Evolutionary conservation across 192 early-diverging fungal genomes (phyloP).

Genomic region (Linnemannia hyalina): DNA sequence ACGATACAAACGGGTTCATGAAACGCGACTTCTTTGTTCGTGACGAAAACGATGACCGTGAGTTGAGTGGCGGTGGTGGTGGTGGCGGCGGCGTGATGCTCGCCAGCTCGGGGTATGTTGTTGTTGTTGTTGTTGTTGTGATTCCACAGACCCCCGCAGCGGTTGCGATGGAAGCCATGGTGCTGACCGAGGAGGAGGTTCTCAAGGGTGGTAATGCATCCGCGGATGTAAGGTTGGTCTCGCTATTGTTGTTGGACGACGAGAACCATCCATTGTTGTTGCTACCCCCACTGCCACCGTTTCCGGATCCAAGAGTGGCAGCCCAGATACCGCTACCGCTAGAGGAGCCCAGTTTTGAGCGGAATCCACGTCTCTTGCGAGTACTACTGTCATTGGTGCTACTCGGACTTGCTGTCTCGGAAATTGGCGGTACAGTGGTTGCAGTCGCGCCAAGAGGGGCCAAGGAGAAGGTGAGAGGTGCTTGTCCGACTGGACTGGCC

Average conservation of each 20-base stretch:
- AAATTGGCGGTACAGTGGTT: neutral
- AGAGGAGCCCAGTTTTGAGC: conserved; percentile 5
- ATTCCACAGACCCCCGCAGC: neutral
- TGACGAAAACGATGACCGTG: neutral
- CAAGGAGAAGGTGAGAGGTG: neutral
- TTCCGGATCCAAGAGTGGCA: neutral
- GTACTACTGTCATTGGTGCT: neutral
- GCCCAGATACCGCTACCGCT: neutral
- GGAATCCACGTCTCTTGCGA: neutral
- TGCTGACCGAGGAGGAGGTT: neutral
- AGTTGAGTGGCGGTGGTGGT: neutral
- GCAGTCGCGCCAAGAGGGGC: neutral
- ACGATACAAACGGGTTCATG: conserved; percentile 8
- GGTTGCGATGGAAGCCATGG: neutral
- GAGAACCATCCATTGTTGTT: conserved; percentile 4
- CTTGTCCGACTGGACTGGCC: neutral
- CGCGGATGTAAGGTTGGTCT: neutral
- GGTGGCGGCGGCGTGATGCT: neutral
- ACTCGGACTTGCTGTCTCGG: neutral
- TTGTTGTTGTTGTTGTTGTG: neutral
- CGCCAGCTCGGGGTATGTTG: neutral
- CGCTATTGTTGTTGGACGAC: neutral
- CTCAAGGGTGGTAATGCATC: neutral
- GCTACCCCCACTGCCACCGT: neutral
- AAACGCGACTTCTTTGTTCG: conserved; percentile 1